Conservation (phyloP, 2,329 filamentous ascomycete species). For the Colletotrichum chlorophyti region DNA sequence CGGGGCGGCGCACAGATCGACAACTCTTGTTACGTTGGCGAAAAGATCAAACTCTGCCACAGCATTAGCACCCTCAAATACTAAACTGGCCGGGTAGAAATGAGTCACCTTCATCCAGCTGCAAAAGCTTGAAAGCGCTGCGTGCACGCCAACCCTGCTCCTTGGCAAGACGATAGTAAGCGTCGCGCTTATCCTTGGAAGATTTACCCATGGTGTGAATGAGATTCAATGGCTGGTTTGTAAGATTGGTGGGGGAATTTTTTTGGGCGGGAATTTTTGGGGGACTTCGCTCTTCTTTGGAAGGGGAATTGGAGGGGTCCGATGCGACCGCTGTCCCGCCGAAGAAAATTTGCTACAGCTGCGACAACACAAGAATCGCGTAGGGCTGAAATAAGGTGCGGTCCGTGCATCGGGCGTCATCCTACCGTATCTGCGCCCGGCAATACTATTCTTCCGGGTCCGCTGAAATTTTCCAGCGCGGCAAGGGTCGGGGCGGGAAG, state of each 20-base stretch:
- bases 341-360: slow-evolving; percentile 27
- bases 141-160: slow-evolving; percentile 98
- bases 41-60: slow-evolving; percentile 89
- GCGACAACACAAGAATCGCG: background rate
- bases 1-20: slow-evolving; percentile 94
- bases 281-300: too few species aligned
- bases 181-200: slow-evolving; percentile 97
- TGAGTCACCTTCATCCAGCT: slow-evolving; percentile 78
- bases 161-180: slow-evolving; percentile 96
- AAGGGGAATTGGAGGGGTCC: slow-evolving; percentile 13
- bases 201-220: slow-evolving; percentile 81
- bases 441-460: slow-evolving; percentile 16
- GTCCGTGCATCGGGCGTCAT: slow-evolving; percentile 29
- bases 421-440: background rate
- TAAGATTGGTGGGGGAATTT: background rate
- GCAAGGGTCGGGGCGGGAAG: background rate
- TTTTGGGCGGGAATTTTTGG: background rate
- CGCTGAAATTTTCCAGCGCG: slow-evolving; percentile 24
- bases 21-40: slow-evolving; percentile 85
- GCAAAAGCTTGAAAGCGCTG: slow-evolving; percentile 95
- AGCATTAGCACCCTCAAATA: background rate
- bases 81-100: slow-evolving; percentile 3
- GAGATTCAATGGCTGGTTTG: background rate
- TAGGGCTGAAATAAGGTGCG: slow-evolving; percentile 39
- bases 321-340: slow-evolving; percentile 27